Percentiles rank a stretch among this genome's conserved stretches.
These are phyloP conservation scores for Streptanthus diversifolius DNA, from an alignment of 345 rosid genomes.

Conservation along the genomic window DNA sequence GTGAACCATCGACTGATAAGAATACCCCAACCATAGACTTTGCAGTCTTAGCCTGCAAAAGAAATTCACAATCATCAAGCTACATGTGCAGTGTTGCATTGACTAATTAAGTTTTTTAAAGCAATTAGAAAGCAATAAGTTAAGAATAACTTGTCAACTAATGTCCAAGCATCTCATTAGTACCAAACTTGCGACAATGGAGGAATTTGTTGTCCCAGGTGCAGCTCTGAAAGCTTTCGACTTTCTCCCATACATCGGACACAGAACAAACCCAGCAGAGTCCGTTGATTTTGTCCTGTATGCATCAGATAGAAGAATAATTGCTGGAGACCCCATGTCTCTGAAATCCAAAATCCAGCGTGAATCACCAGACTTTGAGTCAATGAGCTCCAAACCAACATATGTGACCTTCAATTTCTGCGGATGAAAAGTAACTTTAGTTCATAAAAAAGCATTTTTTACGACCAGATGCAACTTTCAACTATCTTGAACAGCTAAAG, in stretches of 20 bases:
- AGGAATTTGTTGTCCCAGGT: constrained; percentile 84
- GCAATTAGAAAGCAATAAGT: constrained; percentile 3
- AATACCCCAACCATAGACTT: constrained; percentile 78
- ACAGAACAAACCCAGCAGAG: constrained; percentile 76
- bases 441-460: neutral
- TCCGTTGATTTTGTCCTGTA: constrained; percentile 63
- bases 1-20: constrained; percentile 68
- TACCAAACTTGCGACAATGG: constrained; percentile 79
- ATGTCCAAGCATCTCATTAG: constrained; percentile 18
- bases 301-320: constrained; percentile 66
- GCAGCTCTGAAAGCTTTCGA: constrained; percentile 97
- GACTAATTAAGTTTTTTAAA: neutral
- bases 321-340: constrained; percentile 90
- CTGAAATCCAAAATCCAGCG: constrained; percentile 98
- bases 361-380: constrained; percentile 67
- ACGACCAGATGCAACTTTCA: neutral
- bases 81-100: constrained; percentile 16
- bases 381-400: constrained; percentile 81
- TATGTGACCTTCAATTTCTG: constrained; percentile 94
- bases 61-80: constrained; percentile 14
- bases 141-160: neutral
- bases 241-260: constrained; percentile 92
- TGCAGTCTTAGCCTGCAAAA: constrained; percentile 83
- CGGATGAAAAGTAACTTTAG: neutral
- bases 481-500: neutral